Conservation (phyloP, 345 rosid genomes). For the Sonneratia caseolaris region DNA sequence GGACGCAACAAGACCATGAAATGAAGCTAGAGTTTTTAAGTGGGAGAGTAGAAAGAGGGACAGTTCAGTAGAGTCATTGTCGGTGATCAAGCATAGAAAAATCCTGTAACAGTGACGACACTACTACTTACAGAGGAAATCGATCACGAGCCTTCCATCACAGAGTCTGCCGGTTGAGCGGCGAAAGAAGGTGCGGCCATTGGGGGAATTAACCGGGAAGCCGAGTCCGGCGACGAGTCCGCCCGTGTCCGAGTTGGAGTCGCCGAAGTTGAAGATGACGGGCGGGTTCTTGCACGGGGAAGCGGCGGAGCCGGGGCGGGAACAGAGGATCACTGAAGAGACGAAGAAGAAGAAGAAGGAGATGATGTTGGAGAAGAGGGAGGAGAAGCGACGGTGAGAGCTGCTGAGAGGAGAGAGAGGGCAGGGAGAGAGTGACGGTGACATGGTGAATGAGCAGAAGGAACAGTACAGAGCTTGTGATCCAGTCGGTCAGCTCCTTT, state of each 20-base stretch:
- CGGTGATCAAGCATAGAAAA: not conserved
- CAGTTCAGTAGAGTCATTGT: not conserved
- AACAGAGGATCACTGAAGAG: slow-evolving; percentile 2
- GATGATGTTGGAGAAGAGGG: not conserved
- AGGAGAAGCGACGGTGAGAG: not conserved
- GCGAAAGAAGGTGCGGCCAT: slow-evolving; percentile 62
- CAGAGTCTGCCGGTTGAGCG: slow-evolving; percentile 67
- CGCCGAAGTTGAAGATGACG: slow-evolving; percentile 75
- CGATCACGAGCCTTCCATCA: slow-evolving; percentile 78
- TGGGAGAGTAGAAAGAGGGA: not conserved
- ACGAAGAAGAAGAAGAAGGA: not conserved
- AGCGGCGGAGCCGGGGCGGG: slow-evolving; percentile 7
- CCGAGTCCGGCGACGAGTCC: slow-evolving; percentile 82
- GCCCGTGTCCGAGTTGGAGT: slow-evolving; percentile 93
- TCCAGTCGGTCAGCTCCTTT: not conserved
- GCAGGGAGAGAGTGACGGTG: not conserved
- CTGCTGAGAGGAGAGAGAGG: not conserved
- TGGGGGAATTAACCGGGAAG: slow-evolving; percentile 47
- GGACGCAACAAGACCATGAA: not conserved
- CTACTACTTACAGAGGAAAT: slow-evolving; percentile 58
- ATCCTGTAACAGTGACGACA: not conserved
- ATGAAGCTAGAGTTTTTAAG: not conserved
- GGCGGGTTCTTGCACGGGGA: slow-evolving; percentile 39
- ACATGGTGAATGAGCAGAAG: not conserved
- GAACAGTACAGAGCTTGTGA: not conserved